phyloP scores from a whole-genome alignment of 495 filamentous ascomycete genomes.

The Talaromyces proteolyticus region DNA sequence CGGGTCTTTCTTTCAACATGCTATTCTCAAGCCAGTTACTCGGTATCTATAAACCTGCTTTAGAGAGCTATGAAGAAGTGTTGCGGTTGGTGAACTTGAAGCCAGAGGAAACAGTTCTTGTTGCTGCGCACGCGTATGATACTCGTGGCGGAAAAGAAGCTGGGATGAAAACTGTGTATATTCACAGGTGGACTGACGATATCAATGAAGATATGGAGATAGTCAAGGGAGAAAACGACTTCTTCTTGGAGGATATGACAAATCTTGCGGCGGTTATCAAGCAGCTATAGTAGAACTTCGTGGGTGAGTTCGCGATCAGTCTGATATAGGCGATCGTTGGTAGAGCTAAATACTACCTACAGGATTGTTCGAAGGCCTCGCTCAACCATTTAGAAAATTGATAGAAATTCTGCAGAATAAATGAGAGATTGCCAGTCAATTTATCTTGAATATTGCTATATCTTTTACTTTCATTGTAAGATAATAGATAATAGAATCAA shows the following conservation, averaged over 20 bases:
- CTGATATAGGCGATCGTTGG: too few relatives aligned
- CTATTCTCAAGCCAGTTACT: slow-evolving; percentile 47
- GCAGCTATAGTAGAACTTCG: too few relatives aligned
- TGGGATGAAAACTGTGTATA: slow-evolving; percentile 46
- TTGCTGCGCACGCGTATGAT: slow-evolving; percentile 52
- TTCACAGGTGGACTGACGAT: slow-evolving; percentile 50
- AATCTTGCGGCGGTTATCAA: slow-evolving; percentile 14
- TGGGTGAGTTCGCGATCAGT: too few relatives aligned
- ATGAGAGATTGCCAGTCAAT: too few relatives aligned
- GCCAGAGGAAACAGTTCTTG: slow-evolving; percentile 43
- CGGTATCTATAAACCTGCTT: slow-evolving; percentile 40
- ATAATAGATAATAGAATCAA: too few relatives aligned
- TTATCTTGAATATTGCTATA: too few relatives aligned
- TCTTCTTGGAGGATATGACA: slow-evolving; percentile 39
- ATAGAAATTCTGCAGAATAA: too few relatives aligned
- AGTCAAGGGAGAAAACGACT: slow-evolving; percentile 37
- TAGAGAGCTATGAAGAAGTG: slow-evolving; percentile 37
- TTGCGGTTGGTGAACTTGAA: slow-evolving; percentile 33
- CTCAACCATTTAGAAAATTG: too few relatives aligned
- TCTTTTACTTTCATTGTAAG: too few relatives aligned
- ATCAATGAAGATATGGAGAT: slow-evolving; percentile 40
- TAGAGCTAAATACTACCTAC: too few relatives aligned
- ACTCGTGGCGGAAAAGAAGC: slow-evolving; percentile 34
- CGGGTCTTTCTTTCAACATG: slow-evolving; percentile 43
- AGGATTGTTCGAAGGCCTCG: too few relatives aligned